Base-by-base conservation (phyloP, 2,329 filamentous ascomycete genomes). In the Onygena corvina region DNA sequence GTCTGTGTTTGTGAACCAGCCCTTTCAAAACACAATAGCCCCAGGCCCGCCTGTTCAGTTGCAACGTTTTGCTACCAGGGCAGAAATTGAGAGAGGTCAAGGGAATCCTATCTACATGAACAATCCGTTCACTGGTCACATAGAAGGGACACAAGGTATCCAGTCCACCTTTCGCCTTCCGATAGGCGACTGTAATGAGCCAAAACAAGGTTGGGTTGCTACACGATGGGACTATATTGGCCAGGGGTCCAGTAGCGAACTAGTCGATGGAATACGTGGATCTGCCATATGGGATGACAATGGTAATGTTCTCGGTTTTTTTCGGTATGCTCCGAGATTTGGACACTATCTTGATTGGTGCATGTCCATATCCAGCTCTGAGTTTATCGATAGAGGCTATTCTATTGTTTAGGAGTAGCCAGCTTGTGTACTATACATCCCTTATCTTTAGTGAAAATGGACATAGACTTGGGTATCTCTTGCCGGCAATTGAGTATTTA, bases 181-280 rank as follows among this genome's bases (percentile, higher is more conserved):
- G 16, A 2, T 4, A 11, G 36, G 38, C 42, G 49, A 46, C 31
- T 49, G 30, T 2, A 5, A 33, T 36, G 35, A 44, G 16, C 46
- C 50, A 7, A 4, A 18, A 12, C 48, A 52, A 7, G 2, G 1
- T 7, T 57, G 54, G 54, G 48, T 54, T 11, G 14, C 27, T 1
- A 46, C 46, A 6, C 34, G 50, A 6, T 56, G 52, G 55, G 23
- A 29, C 33, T 54, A 57, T 38, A 48, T 56, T 29, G 52, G 52
- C 11, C 52, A 57, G 29, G 49, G 48, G 2, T 50, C 49, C 3
- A 25, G 25, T 4, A 2, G 35, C 1, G 16, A 11, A 5, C 20
- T 51, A 2, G 31, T 30, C 14, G 52, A 53, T 47, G 54, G 54
- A 6, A 33, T 36, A 11, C 51, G 52, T 38, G 53, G 53, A 1